These are phyloP conservation scores for Fistulifera solaris DNA, from an alignment of 108 stramenopile species.

Conservation along the genomic window DNA sequence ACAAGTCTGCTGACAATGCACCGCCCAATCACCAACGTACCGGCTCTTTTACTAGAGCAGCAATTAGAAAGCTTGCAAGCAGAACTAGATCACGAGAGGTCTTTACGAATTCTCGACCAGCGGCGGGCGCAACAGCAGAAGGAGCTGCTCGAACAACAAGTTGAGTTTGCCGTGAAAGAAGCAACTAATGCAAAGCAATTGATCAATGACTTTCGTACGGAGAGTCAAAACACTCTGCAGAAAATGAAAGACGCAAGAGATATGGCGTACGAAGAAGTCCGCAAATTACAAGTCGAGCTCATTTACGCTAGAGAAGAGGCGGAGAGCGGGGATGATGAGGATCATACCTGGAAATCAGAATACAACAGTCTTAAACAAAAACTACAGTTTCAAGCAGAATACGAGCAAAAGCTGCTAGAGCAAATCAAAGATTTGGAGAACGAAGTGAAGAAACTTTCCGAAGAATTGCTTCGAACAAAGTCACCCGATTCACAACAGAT, in stretches of 20 bases:
- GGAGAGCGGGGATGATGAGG: constrained; percentile 3
- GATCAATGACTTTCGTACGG: constrained; percentile 37
- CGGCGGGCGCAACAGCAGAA: constrained; percentile 32
- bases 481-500: neutral
- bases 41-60: constrained; percentile 22
- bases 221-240: constrained; percentile 31
- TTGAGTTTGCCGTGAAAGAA: constrained; percentile 62
- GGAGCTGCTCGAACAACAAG: constrained; percentile 47
- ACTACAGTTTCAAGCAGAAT: neutral
- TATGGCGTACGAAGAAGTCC: constrained; percentile 20
- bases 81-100: constrained; percentile 64
- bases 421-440: constrained; percentile 1
- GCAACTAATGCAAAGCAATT: constrained; percentile 34
- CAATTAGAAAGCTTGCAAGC: constrained; percentile 55
- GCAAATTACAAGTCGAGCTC: constrained; percentile 22
- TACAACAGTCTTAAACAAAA: neutral
- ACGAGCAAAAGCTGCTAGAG: neutral
- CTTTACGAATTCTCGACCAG: constrained; percentile 52
- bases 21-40: neutral
- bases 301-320: constrained; percentile 1
- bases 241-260: constrained; percentile 23
- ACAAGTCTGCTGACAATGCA: too few species aligned
- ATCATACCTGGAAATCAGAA: neutral
- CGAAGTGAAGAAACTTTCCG: neutral
- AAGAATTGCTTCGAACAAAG: neutral